A percentile compares a stretch with the other conserved stretches of the same genome.
phyloP scores from a whole-genome alignment of 495 filamentous ascomycete species.

The Penicillium argentinense region DNA sequence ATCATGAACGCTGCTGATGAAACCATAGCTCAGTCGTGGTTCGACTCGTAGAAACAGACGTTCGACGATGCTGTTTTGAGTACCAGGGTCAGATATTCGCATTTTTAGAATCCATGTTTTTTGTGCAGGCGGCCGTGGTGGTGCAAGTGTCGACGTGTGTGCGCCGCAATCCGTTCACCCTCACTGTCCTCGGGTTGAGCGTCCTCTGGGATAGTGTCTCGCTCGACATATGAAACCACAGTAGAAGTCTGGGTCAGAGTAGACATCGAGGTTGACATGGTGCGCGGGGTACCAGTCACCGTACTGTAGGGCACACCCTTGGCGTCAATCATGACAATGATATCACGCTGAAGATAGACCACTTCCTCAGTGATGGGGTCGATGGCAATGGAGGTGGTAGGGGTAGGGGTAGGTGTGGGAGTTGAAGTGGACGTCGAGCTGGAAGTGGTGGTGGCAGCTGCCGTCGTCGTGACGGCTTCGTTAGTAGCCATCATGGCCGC shows the following conservation, averaged over 20 bases:
- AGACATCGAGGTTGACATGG: slow-evolving; percentile 19
- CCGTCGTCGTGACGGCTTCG: background rate
- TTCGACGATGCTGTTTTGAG: too few species aligned
- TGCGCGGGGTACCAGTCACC: slow-evolving; percentile 17
- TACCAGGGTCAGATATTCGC: too few species aligned
- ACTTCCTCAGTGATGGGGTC: slow-evolving; percentile 33
- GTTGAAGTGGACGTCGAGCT: slow-evolving; percentile 18
- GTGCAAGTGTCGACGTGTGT: slow-evolving; percentile 20
- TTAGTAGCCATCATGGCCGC: slow-evolving; percentile 3
- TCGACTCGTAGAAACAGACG: too few species aligned
- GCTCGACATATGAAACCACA: slow-evolving; percentile 25
- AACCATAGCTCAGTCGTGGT: slow-evolving; percentile 1
- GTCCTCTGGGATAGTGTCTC: slow-evolving; percentile 17
- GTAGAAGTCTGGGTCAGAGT: slow-evolving; percentile 24
- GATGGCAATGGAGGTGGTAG: slow-evolving; percentile 25
- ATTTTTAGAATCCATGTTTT: slow-evolving; percentile 9
- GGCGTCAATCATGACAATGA: slow-evolving; percentile 36
- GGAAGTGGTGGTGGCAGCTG: slow-evolving; percentile 6
- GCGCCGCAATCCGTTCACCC: slow-evolving; percentile 7
- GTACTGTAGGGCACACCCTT: slow-evolving; percentile 27
- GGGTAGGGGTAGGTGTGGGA: slow-evolving; percentile 24
- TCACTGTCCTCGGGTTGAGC: slow-evolving; percentile 16
- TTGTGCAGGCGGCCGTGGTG: slow-evolving; percentile 29
- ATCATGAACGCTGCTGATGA: background rate
- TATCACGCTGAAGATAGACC: slow-evolving; percentile 37